Percentiles rank a stretch among this genome's conserved stretches.
phyloP scores from a whole-genome alignment of 2,329 filamentous ascomycete species.

The Aspergillus glaucus region DNA sequence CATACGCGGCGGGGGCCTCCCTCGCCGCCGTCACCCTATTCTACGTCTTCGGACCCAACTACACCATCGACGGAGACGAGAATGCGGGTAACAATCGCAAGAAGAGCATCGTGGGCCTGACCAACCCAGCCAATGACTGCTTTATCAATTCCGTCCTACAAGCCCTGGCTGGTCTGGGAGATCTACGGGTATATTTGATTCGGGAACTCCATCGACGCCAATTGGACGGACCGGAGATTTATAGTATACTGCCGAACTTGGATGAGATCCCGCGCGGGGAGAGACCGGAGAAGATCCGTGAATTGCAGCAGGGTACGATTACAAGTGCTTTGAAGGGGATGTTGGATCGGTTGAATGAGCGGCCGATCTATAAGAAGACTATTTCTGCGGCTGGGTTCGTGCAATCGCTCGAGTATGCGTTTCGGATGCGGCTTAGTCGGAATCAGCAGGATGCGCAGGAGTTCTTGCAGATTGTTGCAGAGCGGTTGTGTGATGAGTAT shows the following conservation, averaged over 20 bases:
- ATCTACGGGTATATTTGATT: slow-evolving; percentile 86
- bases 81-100: slow-evolving; percentile 56
- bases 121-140: slow-evolving; percentile 90
- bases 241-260: slow-evolving; percentile 53
- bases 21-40: slow-evolving; percentile 90
- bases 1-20: slow-evolving; percentile 91
- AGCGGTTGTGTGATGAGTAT: slow-evolving; percentile 90
- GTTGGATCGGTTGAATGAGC: slow-evolving; percentile 84
- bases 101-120: slow-evolving; percentile 80
- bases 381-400: slow-evolving; percentile 86
- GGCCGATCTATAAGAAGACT: slow-evolving; percentile 88
- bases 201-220: slow-evolving; percentile 78
- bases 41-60: slow-evolving; percentile 97
- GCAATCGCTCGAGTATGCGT: slow-evolving; percentile 73
- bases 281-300: slow-evolving; percentile 45
- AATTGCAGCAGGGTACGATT: slow-evolving; percentile 72
- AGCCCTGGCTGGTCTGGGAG: slow-evolving; percentile 80
- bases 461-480: slow-evolving; percentile 87
- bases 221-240: slow-evolving; percentile 71
- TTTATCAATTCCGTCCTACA: slow-evolving; percentile 97
- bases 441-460: slow-evolving; percentile 98
- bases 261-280: slow-evolving; percentile 31
- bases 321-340: slow-evolving; percentile 87
- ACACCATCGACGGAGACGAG: slow-evolving; percentile 80
- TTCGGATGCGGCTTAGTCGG: slow-evolving; percentile 81